A percentile compares a stretch with the other conserved stretches of the same genome.
Conservation (phyloP, 2,329 filamentous ascomycete species). For the Rhinocladiella mackenziei region DNA sequence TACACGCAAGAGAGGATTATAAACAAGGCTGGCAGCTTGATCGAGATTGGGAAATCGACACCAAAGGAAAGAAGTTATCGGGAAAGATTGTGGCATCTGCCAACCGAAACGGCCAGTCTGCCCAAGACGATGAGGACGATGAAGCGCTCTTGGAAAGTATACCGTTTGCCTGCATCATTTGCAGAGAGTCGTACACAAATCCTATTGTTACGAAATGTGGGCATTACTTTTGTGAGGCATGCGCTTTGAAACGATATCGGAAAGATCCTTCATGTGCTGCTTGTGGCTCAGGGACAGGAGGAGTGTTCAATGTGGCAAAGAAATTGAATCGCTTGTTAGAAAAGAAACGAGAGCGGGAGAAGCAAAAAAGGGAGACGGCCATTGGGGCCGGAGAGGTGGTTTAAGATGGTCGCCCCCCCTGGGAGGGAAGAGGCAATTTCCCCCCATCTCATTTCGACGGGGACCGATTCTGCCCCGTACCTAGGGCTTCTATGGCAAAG, state of each 20-base stretch:
- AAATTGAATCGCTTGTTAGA: constrained; percentile 76
- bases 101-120: constrained; percentile 38
- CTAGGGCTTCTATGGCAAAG: no score
- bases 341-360: constrained; percentile 58
- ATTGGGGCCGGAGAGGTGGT: constrained; percentile 53
- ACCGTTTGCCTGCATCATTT: constrained; percentile 86
- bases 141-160: constrained; percentile 67
- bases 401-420: constrained; percentile 54
- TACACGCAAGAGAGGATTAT: constrained; percentile 60
- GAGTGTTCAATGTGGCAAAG: constrained; percentile 86
- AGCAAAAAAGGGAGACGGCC: constrained; percentile 49
- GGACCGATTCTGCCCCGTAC: no score
- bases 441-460: no score
- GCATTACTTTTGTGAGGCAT: constrained; percentile 93
- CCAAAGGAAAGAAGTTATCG: constrained; percentile 55
- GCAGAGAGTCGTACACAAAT: constrained; percentile 69
- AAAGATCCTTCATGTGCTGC: constrained; percentile 83
- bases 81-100: constrained; percentile 50
- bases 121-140: constrained; percentile 26
- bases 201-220: constrained; percentile 86
- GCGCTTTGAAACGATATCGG: constrained; percentile 79
- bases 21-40: constrained; percentile 96
- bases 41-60: constrained; percentile 83
- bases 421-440: no score
- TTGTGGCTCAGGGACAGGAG: constrained; percentile 78